These are phyloP conservation scores for Pyrenophora seminiperda DNA, from an alignment of 2,329 filamentous ascomycete species.

Conservation along the genomic window DNA sequence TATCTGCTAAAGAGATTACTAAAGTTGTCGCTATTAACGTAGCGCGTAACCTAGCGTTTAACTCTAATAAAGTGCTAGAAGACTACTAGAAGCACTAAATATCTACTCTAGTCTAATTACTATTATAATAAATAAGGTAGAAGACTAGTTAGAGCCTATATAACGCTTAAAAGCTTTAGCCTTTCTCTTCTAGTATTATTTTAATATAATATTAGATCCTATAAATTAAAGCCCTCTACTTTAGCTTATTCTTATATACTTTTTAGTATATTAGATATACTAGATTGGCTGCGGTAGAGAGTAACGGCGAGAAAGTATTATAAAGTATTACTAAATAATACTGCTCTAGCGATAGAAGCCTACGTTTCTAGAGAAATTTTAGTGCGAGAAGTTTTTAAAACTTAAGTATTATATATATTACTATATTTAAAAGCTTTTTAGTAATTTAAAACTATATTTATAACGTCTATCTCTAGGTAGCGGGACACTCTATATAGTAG, in stretches of 20 bases:
- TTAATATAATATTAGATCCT: not conserved
- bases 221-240: not conserved
- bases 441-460: no score
- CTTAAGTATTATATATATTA: not conserved
- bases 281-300: not conserved
- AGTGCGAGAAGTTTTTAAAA: slow-evolving; percentile 1
- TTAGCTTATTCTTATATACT: not conserved
- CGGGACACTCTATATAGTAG: slow-evolving; percentile 4
- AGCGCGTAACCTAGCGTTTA: slow-evolving; percentile 32
- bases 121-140: slow-evolving; percentile 13
- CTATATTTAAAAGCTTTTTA: slow-evolving; percentile 1
- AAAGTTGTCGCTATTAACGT: slow-evolving; percentile 37
- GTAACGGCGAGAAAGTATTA: not conserved
- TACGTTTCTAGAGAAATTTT: not conserved
- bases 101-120: slow-evolving; percentile 44
- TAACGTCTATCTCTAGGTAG: slow-evolving; percentile 3
- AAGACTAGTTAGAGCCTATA: no score
- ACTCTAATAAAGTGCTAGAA: slow-evolving; percentile 41
- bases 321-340: not conserved
- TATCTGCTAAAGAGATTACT: slow-evolving; percentile 28
- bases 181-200: not conserved
- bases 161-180: no score
- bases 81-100: slow-evolving; percentile 37
- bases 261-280: not conserved
- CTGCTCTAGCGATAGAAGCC: not conserved